Percentiles rank a stretch among this genome's conserved stretches.
Evolutionary conservation across 208 protist species (phyloP).

Genomic region (Endotrypanum monterogeii): DNA sequence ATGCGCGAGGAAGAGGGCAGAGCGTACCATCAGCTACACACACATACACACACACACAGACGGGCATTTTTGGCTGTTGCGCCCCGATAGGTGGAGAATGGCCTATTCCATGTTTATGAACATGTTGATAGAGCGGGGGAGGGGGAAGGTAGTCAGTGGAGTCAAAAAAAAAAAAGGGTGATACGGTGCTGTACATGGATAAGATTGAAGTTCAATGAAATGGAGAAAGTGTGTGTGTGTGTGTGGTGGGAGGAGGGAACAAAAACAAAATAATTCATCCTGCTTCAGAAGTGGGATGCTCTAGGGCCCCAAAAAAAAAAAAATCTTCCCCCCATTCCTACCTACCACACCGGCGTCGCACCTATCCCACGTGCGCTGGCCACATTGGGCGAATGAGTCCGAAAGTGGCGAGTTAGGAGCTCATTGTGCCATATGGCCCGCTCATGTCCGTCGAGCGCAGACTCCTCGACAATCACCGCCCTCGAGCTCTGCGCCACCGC

Average conservation of each 20-base stretch:
- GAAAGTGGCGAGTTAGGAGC: background rate
- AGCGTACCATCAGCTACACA: too few species aligned
- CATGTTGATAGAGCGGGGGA: background rate
- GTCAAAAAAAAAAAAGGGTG: conserved; percentile 4
- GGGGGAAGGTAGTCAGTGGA: background rate
- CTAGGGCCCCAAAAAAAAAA: background rate
- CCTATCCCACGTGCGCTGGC: background rate
- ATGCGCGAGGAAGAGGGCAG: too few species aligned
- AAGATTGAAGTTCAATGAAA: background rate
- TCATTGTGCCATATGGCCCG: background rate
- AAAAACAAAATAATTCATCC: background rate
- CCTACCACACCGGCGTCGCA: conserved; percentile 12
- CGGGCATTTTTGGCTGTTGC: too few species aligned
- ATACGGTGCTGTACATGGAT: background rate
- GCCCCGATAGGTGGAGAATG: too few species aligned
- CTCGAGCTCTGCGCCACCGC: background rate
- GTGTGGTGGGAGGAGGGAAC: background rate
- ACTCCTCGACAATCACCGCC: background rate
- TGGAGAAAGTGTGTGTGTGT: background rate
- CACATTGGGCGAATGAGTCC: background rate
- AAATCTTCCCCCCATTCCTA: background rate
- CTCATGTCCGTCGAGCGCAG: background rate
- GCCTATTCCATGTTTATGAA: too few species aligned
- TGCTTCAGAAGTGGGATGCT: background rate
- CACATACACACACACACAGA: too few species aligned